Base-by-base conservation (phyloP, 106 monocot genomes). In the Allium sativum region DNA sequence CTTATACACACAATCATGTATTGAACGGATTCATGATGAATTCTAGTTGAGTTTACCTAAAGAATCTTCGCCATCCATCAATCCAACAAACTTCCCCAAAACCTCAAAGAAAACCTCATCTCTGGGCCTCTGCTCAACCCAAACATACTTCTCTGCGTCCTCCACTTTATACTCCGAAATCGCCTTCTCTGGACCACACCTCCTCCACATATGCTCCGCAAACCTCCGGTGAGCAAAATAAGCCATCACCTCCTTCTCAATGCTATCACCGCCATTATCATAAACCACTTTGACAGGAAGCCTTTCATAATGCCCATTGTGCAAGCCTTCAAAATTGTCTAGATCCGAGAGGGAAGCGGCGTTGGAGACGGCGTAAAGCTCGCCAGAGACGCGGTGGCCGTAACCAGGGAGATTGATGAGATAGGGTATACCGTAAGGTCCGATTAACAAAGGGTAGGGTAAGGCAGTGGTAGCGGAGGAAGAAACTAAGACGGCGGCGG, bases 401-500 rank as follows among this genome's bases (percentile, higher is more conserved):
- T 10, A 6, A 40, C 56, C 21, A 14, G 13, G 56, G 56, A 56
- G 20, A 40, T 9, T 8, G 20, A 56, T 20, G 20, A 56, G 56
- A 40, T 22, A 56, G 55, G 56, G 21, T 20, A 56, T 56, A 40
- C 21, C 56, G 56, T 56, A 22, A 21, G 56, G 56, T 20, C 56
- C 55, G 22, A 56, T 40, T 6, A 56, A 20, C 3, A 56, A 11
- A 11, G 58, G 40, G 40, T 16, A n/a, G 58, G 58, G 58, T 31
- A 41, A n/a, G 8, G 14, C 11, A 15, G 31, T 14, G 56, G 21
- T 11, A 40, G 20, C 56, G 11, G 56, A 20, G 17, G 55, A 55
- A 31, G 31, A 31, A 5, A 31, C 5, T 31, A 31, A 31, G 31
- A 31, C 31, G 31, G 31, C 31, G 4, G 31, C 1, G 31, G 31